These are phyloP conservation scores for Serendipita sp. DNA, from an alignment of 768 basidiomycete species.

Conservation along the genomic window DNA sequence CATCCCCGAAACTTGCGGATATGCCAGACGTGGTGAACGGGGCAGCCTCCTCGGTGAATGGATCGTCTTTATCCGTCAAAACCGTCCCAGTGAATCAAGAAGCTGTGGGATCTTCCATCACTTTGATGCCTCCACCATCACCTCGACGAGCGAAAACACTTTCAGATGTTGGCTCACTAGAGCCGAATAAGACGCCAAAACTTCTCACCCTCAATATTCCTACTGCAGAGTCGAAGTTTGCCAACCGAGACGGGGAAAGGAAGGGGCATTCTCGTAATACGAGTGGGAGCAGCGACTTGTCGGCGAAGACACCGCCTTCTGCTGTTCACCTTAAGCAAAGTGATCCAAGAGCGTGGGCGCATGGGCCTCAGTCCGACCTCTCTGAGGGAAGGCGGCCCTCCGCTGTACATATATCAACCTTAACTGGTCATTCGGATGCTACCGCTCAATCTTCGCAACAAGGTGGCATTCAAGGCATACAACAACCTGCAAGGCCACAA, in stretches of 20 bases:
- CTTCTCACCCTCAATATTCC: neutral
- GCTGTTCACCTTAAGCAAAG: neutral
- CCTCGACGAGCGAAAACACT: slow-evolving; percentile 10
- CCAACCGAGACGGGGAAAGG: neutral
- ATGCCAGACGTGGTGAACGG: neutral
- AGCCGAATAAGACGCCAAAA: neutral
- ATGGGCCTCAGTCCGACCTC: neutral
- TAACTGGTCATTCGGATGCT: neutral
- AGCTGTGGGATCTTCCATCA: neutral
- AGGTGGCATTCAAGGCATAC: neutral
- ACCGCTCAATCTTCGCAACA: neutral
- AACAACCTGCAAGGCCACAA: neutral
- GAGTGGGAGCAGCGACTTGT: neutral
- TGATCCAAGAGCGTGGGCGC: neutral
- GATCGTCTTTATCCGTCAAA: neutral
- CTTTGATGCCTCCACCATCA: slow-evolving; percentile 8
- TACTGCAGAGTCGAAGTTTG: neutral
- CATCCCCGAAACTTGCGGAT: slow-evolving; percentile 5
- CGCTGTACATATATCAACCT: neutral
- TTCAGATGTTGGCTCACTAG: slow-evolving; percentile 2
- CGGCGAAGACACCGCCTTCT: neutral
- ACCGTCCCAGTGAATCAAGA: neutral
- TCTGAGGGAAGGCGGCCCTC: neutral
- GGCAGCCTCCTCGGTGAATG: neutral
- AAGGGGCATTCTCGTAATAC: neutral